Evolutionary conservation across 2,329 filamentous ascomycete genomes (phyloP), one percentile per base, ranked within the genome.

Genomic region (Calonectria honghensis): DNA sequence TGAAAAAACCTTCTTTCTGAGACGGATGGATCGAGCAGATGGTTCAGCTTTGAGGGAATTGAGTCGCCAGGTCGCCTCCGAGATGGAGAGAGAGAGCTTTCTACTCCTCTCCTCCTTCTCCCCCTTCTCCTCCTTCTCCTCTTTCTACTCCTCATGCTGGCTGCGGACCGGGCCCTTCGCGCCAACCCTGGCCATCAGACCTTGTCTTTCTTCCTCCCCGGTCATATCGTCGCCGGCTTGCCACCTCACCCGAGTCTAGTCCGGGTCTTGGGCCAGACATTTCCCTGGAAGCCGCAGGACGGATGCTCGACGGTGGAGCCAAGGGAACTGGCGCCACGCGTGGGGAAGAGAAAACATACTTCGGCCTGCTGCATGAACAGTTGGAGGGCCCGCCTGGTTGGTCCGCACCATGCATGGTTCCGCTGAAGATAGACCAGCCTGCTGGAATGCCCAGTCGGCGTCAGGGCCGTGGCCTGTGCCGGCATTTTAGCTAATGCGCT

Each of bases 361-460:
- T 45, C 61, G 41, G 61, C 13, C 35, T 57, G 63, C 65, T 73
- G 65, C 70, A 69, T 73, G 71, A 73, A 69, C 65, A 69, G 71
- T 69, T 65, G 29, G 57, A 51, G 31, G 51, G 24, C 57, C 67
- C n/a, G 41, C 24, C 37, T 68, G 48, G 64, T 52, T 59, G 61
- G 61, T 41, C 54, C 6, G 41, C 52, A 10, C 35, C 31, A 54
- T 45, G 54, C 35, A 51, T 16, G 31, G 54, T 41, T 45, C 63
- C 52, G 27, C 52, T 39, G 63, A 39, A 11, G 45, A 61, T 18
- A 35, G 41, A 29, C 70, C 70, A 57, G 31, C 24, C 18, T 20
- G 16, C 35, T 37, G 63, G 52, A 51, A 20, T 32, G 70, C n/a
- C 70, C 70, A 72, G 70, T 71, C 20, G 54, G 59, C 27, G 37